A percentile compares a stretch with the other conserved stretches of the same genome.
Evolutionary conservation across 495 filamentous ascomycete genomes (phyloP).

Genomic region (Neurospora sp.): DNA sequence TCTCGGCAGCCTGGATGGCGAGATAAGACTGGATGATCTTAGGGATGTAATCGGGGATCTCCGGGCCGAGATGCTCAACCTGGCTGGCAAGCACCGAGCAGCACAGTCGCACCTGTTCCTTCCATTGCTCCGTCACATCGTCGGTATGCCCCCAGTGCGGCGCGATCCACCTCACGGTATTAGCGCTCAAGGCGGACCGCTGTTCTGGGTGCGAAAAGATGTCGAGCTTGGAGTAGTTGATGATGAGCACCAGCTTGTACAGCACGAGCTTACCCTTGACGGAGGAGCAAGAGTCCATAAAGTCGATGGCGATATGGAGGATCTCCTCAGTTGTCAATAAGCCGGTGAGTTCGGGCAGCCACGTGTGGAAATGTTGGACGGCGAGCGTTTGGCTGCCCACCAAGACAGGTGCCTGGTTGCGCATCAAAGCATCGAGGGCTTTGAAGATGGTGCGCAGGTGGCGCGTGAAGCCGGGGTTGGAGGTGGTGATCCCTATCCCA

Average conservation of each 20-base stretch:
- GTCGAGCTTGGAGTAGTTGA: slow-evolving; percentile 72
- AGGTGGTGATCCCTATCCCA: slow-evolving; percentile 76
- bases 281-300: slow-evolving; percentile 79
- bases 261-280: slow-evolving; percentile 91
- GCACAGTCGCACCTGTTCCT: slow-evolving; percentile 84
- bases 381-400: slow-evolving; percentile 92
- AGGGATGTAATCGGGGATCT: slow-evolving; percentile 77
- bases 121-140: slow-evolving; percentile 73
- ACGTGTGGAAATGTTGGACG: slow-evolving; percentile 93
- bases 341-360: slow-evolving; percentile 78
- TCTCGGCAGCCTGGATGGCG: slow-evolving; percentile 54
- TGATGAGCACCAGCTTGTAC: slow-evolving; percentile 86
- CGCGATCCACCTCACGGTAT: slow-evolving; percentile 82
- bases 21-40: slow-evolving; percentile 87
- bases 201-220: slow-evolving; percentile 71
- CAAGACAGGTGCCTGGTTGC: slow-evolving; percentile 68
- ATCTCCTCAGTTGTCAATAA: slow-evolving; percentile 76
- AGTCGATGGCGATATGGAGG: slow-evolving; percentile 80
- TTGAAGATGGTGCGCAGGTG: slow-evolving; percentile 84
- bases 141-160: slow-evolving; percentile 82
- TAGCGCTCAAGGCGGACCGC: slow-evolving; percentile 59
- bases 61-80: slow-evolving; percentile 64
- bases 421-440: slow-evolving; percentile 79
- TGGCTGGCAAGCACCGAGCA: slow-evolving; percentile 84
- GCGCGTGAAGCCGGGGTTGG: slow-evolving; percentile 64